Percentiles rank a stretch among this genome's conserved stretches.
Evolutionary conservation across 2,329 filamentous ascomycete species (phyloP).

Genomic region (Setomelanomma holmii): DNA sequence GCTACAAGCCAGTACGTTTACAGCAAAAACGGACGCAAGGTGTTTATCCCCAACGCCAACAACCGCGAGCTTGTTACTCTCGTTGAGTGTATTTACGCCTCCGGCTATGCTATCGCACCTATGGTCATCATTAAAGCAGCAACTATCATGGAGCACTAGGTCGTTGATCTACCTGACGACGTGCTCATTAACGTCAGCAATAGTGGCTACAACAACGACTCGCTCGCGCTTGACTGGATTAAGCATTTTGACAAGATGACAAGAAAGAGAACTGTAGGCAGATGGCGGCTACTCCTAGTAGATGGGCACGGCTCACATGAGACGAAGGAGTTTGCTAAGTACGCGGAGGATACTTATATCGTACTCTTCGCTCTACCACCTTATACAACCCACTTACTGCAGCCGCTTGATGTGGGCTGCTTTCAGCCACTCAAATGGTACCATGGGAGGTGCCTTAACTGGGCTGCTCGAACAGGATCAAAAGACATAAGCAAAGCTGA

Average conservation of each 20-base stretch:
- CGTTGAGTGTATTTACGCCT: background rate
- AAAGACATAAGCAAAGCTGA: background rate
- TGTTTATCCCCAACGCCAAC: constrained; percentile 6
- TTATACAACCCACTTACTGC: constrained; percentile 9
- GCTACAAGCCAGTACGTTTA: constrained; percentile 4
- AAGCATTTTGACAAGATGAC: constrained; percentile 46
- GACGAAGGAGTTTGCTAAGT: constrained; percentile 41
- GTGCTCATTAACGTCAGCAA: constrained; percentile 18
- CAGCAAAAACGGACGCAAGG: background rate
- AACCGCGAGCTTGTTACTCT: constrained; percentile 5
- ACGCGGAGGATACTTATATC: constrained; percentile 44
- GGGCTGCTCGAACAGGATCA: constrained; percentile 7
- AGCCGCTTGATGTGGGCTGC: too few species aligned
- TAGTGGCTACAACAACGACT: constrained; percentile 45
- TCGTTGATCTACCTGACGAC: constrained; percentile 4
- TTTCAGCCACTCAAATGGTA: constrained; percentile 11
- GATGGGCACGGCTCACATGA: constrained; percentile 46
- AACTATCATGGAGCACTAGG: constrained; percentile 6
- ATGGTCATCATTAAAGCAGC: constrained; percentile 4
- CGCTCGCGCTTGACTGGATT: constrained; percentile 44
- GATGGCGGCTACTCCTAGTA: constrained; percentile 46
- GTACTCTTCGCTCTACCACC: constrained; percentile 1
- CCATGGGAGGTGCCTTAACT: constrained; percentile 8
- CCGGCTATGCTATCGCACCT: background rate
- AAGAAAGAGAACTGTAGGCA: constrained; percentile 24